Conservation (phyloP, 176 grass and related monocot genomes). For the Thalia dealbata region DNA sequence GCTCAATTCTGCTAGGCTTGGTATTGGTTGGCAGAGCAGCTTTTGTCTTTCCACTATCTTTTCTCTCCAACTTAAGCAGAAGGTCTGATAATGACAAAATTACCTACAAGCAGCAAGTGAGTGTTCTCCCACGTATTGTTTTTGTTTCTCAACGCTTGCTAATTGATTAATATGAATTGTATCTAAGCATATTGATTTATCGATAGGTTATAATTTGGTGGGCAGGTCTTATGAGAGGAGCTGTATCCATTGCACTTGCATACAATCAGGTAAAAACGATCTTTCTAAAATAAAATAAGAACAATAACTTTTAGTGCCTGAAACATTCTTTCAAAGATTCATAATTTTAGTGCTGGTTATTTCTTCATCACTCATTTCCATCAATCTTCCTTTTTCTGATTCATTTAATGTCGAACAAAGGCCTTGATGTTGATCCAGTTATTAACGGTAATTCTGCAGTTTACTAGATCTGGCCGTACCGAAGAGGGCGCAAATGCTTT, state of each 20-base stretch:
- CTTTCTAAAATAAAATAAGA: not conserved
- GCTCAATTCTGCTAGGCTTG: slow-evolving; percentile 53
- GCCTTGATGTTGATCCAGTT: not conserved
- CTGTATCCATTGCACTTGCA: slow-evolving; percentile 83
- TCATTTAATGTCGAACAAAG: not conserved
- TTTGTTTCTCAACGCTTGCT: not conserved
- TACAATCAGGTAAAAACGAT: slow-evolving; percentile 57
- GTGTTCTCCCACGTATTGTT: slow-evolving; percentile 26
- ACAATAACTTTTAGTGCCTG: not conserved
- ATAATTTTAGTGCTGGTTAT: not conserved
- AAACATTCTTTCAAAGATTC: not conserved
- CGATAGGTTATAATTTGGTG: slow-evolving; percentile 86
- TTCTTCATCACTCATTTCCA: not conserved
- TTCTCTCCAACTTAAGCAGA: slow-evolving; percentile 66
- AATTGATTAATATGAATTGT: slow-evolving; percentile 4
- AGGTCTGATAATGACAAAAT: slow-evolving; percentile 48
- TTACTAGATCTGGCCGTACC: slow-evolving; percentile 72
- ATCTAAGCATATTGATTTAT: slow-evolving; percentile 24
- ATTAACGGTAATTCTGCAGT: slow-evolving; percentile 37
- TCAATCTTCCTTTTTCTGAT: not conserved
- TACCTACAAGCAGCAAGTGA: slow-evolving; percentile 69
- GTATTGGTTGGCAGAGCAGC: slow-evolving; percentile 79
- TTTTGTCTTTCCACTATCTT: slow-evolving; percentile 71
- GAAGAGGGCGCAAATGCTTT: slow-evolving; percentile 76
- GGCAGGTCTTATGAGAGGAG: slow-evolving; percentile 91